Evolutionary conservation across 1,284 basidiomycete species (phyloP).

Genomic region (Ceratobasidium sp.): DNA sequence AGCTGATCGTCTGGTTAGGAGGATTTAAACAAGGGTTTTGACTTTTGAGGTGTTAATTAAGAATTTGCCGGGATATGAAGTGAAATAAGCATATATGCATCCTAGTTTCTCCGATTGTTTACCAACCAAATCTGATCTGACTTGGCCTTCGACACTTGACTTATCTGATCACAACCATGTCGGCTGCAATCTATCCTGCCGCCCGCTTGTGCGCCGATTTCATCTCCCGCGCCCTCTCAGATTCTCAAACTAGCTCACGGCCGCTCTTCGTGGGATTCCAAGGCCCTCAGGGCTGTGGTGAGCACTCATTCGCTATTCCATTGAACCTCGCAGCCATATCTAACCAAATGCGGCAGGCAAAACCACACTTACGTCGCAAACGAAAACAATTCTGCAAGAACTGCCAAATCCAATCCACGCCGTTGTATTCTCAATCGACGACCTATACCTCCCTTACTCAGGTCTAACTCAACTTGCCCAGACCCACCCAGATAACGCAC

Average conservation of each 20-base stretch:
- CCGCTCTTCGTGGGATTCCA: slow-evolving; percentile 85
- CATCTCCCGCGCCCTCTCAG: slow-evolving; percentile 18
- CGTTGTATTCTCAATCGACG: slow-evolving; percentile 84
- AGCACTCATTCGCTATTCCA: slow-evolving; percentile 63
- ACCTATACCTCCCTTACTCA: slow-evolving; percentile 83
- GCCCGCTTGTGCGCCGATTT: slow-evolving; percentile 38
- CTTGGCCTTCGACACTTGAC: slow-evolving; percentile 10
- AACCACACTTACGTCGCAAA: slow-evolving; percentile 61
- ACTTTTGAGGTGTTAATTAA: slow-evolving; percentile 65
- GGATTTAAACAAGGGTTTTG: slow-evolving; percentile 89
- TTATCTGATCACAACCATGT: slow-evolving; percentile 6
- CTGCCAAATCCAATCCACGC: slow-evolving; percentile 69
- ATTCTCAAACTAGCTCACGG: slow-evolving; percentile 24
- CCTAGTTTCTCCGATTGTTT: slow-evolving; percentile 3
- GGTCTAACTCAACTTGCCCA: slow-evolving; percentile 68
- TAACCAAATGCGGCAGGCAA: slow-evolving; percentile 6
- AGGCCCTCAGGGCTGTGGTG: slow-evolving; percentile 89
- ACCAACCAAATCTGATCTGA: neutral
- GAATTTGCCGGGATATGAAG: neutral
- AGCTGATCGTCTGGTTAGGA: slow-evolving; percentile 57
- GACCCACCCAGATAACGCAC: slow-evolving; percentile 68
- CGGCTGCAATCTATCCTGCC: slow-evolving; percentile 35
- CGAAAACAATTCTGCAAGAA: slow-evolving; percentile 59
- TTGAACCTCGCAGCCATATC: slow-evolving; percentile 65
- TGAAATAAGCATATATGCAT: slow-evolving; percentile 7